Base-by-base conservation (phyloP, 2,329 filamentous ascomycete genomes). In the Fusarium aywerte region DNA sequence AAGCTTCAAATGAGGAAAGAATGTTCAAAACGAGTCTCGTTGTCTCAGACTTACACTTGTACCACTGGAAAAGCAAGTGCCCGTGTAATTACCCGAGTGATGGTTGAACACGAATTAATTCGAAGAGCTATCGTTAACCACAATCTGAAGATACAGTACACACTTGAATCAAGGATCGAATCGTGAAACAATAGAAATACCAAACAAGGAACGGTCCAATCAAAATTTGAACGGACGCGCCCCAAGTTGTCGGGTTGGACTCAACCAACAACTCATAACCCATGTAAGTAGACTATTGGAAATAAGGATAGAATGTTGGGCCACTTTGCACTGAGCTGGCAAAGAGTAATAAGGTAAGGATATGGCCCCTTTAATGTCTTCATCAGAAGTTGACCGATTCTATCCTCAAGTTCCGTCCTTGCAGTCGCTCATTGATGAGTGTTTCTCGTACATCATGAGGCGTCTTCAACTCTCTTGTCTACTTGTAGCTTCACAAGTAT, bases 221-320 rank as follows among this genome's bases (percentile, higher is more conserved):
- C 15, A 15, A 31, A n/a, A 7, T 20, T 20, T 44, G 9, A 20
- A 36, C 20, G 6, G 25, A 62, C 36, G 31, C 36, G 31, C 42
- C 36, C 49, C 49, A 33, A 62, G 42, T 45, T 36, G n/a, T 33
- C 16, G 57, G 57, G 44, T 40, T 18, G 18, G 27, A 25, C 31
- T 43, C 36, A 38, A 18, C 44, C 44, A 59, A 40, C 18, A 59
- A 40, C 18, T 54, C 39, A 21, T 21, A 36, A 56, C 27, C 58
- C 42, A 62, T 49, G 59, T 16, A 43, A 23, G 15, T 29, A 23
- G 20, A 43, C 23, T 4, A 23, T 29, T 12, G 21, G 2, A 23
- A 33, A 8, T 33, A 9, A 29, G 18, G 23, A 42, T 21, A 43
- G 31, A 35, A 15, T 21, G 7, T 7, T 48, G n/a, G 33, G 11